phyloP scores from a whole-genome alignment of 176 grass and related monocot genomes.

The Elymus sibiricus region DNA sequence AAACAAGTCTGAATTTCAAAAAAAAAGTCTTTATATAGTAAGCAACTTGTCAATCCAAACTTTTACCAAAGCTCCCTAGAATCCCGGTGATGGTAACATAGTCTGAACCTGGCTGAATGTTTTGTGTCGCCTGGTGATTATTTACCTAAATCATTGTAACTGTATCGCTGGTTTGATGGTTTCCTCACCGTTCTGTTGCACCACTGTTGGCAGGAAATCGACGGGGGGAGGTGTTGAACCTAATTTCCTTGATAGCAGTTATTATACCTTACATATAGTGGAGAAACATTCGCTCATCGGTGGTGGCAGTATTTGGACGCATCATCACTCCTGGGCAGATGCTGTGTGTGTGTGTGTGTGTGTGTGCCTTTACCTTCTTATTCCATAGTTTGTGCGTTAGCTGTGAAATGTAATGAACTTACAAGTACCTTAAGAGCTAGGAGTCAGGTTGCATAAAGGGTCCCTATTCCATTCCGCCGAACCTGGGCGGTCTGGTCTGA shows the following conservation, averaged over 20 bases:
- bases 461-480: conserved; percentile 34
- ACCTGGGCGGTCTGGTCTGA: conserved; percentile 38
- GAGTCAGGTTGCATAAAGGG: conserved; percentile 39
- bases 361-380: conserved; percentile 26
- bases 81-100: background rate
- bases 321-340: conserved; percentile 56
- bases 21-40: background rate
- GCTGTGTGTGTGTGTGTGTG: conserved; percentile 9
- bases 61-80: background rate
- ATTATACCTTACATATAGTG: conserved; percentile 39
- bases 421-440: conserved; percentile 27
- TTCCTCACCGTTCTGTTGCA: background rate
- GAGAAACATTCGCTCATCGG: conserved; percentile 43
- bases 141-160: background rate
- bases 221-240: conserved; percentile 22
- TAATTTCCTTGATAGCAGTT: conserved; percentile 15
- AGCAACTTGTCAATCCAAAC: background rate
- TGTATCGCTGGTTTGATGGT: background rate
- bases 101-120: background rate
- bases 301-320: conserved; percentile 70
- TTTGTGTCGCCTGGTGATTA: background rate
- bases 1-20: background rate
- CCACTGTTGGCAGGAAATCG: conserved; percentile 26
- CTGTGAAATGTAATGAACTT: conserved; percentile 32
- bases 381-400: conserved; percentile 23